A percentile compares a stretch with the other conserved stretches of the same genome.
Conservation (phyloP, 805 yeast genomes). For the Starmerella apicola region DNA sequence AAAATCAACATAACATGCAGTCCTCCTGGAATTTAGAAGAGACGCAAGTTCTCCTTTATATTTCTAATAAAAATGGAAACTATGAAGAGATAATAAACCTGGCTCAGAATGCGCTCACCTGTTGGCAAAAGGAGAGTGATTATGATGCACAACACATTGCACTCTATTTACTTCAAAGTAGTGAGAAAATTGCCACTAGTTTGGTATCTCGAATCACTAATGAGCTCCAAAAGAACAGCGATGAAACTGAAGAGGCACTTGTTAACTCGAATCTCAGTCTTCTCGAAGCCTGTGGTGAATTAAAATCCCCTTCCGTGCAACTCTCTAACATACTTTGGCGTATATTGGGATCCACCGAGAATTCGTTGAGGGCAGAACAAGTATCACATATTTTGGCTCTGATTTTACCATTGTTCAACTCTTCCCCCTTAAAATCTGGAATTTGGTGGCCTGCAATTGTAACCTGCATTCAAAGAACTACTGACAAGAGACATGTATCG, state of each 20-base stretch:
- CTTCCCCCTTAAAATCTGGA: neutral
- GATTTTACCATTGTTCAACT: slow-evolving; percentile 1
- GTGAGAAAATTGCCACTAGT: neutral
- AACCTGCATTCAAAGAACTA: neutral
- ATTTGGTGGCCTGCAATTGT: slow-evolving; percentile 13
- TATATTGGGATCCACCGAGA: slow-evolving; percentile 10
- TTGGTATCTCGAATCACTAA: neutral
- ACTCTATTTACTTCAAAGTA: slow-evolving; percentile 5
- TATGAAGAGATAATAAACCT: neutral
- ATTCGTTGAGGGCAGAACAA: slow-evolving; percentile 5
- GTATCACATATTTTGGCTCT: slow-evolving; percentile 5
- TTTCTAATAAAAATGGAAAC: slow-evolving; percentile 5
- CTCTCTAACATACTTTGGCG: slow-evolving; percentile 1
- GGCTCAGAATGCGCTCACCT: neutral
- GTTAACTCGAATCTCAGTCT: slow-evolving; percentile 1
- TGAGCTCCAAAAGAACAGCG: neutral
- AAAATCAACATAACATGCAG: neutral
- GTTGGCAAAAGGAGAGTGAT: slow-evolving; percentile 2
- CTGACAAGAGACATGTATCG: slow-evolving; percentile 4
- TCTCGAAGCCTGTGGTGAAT: slow-evolving; percentile 6
- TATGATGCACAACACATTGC: slow-evolving; percentile 2
- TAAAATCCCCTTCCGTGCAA: neutral
- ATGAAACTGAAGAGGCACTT: neutral
- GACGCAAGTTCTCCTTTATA: slow-evolving; percentile 10
- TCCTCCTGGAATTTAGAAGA: slow-evolving; percentile 6